Evolutionary conservation across 192 early-diverging fungal genomes (phyloP), one percentile per base, ranked within the genome.

Genomic region (Cetraspora pellucida): DNA sequence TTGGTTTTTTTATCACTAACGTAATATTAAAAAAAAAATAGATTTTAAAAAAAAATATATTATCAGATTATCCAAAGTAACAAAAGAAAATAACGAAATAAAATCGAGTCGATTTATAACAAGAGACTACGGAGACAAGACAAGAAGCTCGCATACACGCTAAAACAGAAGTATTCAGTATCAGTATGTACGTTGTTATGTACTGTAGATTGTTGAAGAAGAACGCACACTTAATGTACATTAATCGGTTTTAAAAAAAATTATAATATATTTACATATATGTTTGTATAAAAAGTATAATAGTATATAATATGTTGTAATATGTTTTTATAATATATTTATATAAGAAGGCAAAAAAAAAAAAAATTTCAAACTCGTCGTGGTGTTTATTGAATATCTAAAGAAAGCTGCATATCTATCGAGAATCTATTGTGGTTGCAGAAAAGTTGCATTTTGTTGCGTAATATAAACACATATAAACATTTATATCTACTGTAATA

Each of bases 361-460:
- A 54, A 54, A 14, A 4, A 3, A 19, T n/a, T 54, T 54, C 4
- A 54, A 54, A 54, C 19, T 4, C 19, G 19, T 54, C 13, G 13
- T 19, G 19, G 50, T 37, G 31, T 65, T 37, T 65, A 65, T 43
- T 37, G 63, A 37, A 65, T 37, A 37, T 65, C 63, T 44, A 37
- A 37, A 37, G 37, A 37, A 37, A 37, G 37, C n/a, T 43, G 14
- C 9, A 7, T 10, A 30, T 28, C 16, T 30, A 61, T 28, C 17
- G 63, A 65, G 19, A 28, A 43, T 65, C 63, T 44, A 65, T 65
- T 65, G 27, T 65, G 31, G 31, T 65, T 64, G 61, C 61, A 64
- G 61, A 64, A 43, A 37, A 37, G 63, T 65, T 27, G 58, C 58
- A 60, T 54, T 1, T 54, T n/a, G 52, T 54, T 54, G 52, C 52